Percentiles rank a stretch among this genome's conserved stretches.
These are phyloP conservation scores for Hericium erinaceus DNA, from an alignment of 768 basidiomycete species.

Conservation along the genomic window DNA sequence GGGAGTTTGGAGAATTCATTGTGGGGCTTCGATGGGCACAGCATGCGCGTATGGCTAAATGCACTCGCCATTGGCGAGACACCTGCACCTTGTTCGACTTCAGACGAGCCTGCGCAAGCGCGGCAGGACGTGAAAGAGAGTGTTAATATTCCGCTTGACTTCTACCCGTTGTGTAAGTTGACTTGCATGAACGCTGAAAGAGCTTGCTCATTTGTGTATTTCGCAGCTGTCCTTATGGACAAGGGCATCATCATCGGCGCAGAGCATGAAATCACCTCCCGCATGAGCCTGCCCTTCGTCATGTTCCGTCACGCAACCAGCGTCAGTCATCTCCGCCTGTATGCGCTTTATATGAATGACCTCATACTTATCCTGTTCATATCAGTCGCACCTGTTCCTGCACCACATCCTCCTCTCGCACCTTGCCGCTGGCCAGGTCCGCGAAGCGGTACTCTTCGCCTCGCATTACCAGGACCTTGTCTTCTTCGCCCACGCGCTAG, in stretches of 20 bases:
- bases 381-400: conserved; percentile 85
- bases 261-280: conserved; percentile 76
- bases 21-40: conserved; percentile 92
- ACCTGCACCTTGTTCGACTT: conserved; percentile 22
- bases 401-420: conserved; percentile 86
- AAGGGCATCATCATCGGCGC: conserved; percentile 97
- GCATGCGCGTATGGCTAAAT: conserved; percentile 91
- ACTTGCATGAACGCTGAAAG: too few relatives aligned
- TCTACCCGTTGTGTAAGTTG: conserved; percentile 84
- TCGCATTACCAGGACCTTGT: conserved; percentile 80
- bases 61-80: conserved; percentile 77
- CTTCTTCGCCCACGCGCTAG: conserved; percentile 89
- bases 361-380: too few relatives aligned
- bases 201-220: not conserved
- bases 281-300: conserved; percentile 73
- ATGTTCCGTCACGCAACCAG: conserved; percentile 90
- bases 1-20: conserved; percentile 91
- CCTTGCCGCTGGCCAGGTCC: conserved; percentile 49
- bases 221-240: conserved; percentile 90
- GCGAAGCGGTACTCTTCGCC: conserved; percentile 80
- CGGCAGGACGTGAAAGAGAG: conserved; percentile 77
- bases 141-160: conserved; percentile 84
- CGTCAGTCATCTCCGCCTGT: conserved; percentile 35
- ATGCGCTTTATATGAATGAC: not conserved
- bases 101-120: conserved; percentile 20